phyloP scores from a whole-genome alignment of 257 asterid species.

The Primulina tabacum region DNA sequence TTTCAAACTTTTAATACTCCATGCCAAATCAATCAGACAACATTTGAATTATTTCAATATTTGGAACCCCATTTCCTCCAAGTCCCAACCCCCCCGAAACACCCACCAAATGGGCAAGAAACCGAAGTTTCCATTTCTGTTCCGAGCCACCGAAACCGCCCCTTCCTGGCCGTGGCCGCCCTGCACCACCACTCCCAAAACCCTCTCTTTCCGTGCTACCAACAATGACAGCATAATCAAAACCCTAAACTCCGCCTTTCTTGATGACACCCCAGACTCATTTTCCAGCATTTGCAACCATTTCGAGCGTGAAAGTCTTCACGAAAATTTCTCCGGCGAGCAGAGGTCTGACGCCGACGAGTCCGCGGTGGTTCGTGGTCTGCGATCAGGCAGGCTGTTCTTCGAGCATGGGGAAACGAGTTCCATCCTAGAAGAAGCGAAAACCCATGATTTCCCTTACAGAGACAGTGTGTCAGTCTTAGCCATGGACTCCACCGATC shows the following conservation, averaged over 20 bases:
- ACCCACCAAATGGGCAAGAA: conserved; percentile 28
- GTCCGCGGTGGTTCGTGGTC: conserved; percentile 35
- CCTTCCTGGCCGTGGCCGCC: conserved; percentile 45
- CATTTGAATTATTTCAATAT: too few species aligned
- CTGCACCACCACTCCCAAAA: conserved; percentile 39
- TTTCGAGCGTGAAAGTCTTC: neutral
- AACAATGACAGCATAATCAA: conserved; percentile 25
- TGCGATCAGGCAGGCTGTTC: conserved; percentile 46
- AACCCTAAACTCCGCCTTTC: conserved; percentile 36
- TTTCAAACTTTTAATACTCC: too few species aligned
- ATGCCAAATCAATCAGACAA: too few species aligned
- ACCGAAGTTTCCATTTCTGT: conserved; percentile 48
- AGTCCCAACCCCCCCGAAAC: neutral
- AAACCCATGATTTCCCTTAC: conserved; percentile 21
- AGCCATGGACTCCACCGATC: conserved; percentile 44
- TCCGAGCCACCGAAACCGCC: conserved; percentile 33
- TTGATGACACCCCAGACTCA: conserved; percentile 30
- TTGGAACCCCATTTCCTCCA: neutral
- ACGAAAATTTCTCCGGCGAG: conserved; percentile 20
- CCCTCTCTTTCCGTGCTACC: conserved; percentile 47
- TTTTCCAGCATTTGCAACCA: conserved; percentile 22
- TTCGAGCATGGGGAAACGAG: conserved; percentile 50
- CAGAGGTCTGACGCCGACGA: conserved; percentile 23
- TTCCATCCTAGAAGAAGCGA: conserved; percentile 45
- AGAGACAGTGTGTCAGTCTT: conserved; percentile 25